These are phyloP conservation scores for Oryza punctata DNA, from an alignment of 176 grass and related monocot species.

Conservation along the genomic window DNA sequence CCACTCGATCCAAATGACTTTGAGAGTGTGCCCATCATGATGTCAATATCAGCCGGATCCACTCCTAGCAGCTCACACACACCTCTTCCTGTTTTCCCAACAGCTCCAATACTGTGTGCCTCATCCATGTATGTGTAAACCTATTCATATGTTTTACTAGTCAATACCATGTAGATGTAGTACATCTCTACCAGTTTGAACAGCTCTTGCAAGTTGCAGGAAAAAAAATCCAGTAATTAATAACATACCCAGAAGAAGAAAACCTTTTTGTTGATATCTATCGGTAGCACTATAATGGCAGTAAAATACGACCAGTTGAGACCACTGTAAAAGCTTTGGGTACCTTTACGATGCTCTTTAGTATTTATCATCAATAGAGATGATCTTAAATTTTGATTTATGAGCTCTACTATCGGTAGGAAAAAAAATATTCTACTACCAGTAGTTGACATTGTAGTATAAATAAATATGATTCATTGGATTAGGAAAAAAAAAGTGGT, in stretches of 20 bases:
- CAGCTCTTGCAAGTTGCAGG: neutral
- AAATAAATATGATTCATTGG: no score
- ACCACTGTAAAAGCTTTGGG: no score
- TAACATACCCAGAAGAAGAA: neutral
- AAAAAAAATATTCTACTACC: no score
- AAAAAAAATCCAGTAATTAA: slow-evolving; percentile 21
- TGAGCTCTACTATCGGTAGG: no score
- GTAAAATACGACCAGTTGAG: no score
- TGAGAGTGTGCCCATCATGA: slow-evolving; percentile 98
- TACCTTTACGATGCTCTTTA: no score
- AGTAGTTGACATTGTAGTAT: no score
- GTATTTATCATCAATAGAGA: no score
- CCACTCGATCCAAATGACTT: slow-evolving; percentile 94
- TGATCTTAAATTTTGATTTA: no score
- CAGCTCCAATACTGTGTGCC: slow-evolving; percentile 94
- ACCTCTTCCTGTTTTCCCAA: slow-evolving; percentile 85
- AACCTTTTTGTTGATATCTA: neutral
- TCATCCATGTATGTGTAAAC: slow-evolving; percentile 91
- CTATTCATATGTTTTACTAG: slow-evolving; percentile 50
- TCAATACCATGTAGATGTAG: neutral
- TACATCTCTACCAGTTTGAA: neutral
- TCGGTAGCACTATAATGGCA: no score
- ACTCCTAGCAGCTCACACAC: slow-evolving; percentile 91
- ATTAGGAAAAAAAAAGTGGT: no score
- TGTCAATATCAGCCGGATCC: slow-evolving; percentile 86